Base-by-base conservation (phyloP, 164 flowering plant genomes). In the Aristolochia contorta region DNA sequence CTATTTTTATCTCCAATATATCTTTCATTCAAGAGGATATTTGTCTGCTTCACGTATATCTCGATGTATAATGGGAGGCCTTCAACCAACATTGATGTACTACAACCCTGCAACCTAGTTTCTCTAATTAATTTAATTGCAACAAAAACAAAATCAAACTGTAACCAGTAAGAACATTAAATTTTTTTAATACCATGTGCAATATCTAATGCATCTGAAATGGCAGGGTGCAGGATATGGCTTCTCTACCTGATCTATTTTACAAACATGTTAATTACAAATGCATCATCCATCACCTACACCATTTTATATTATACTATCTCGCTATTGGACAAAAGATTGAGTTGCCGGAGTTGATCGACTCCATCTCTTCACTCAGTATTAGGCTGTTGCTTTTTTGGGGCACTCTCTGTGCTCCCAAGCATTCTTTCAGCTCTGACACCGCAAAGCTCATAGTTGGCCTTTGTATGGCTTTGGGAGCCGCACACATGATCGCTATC, bases 401-500 rank as follows among this genome's bases (percentile, higher is more conserved):
- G 0, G 30, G 16, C 23, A 53, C 30, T 53, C 30, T 13, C 27
- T 53, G 32, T 12, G 6, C 20, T 53, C 2, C 56, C 27, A 23
- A 22, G 56, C 32, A 23, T 15, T 22, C 56, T 27, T 53, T 53
- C 16, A 23, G 56, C 56, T 53, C 30, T 22, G 56, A 3, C 16
- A 76, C 68, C 0, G 78, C 78, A 4, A 62, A 27, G 6, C 18
- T 71, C 75, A 83, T 79, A 15, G 61, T 64, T 4, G 82, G 82
- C 69, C 88, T 76, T 56, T 41, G 43, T 4, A 19, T 52, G 0
- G 74, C 60, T 19, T 56, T 50, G 8, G 58, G 16, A 21, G 67
- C 47, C 8, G 71, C 74, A 55, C 88, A 83, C 10, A 65, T 62
- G 75, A 81, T 67, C 47, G 85, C 84, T 16, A 72, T 30, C 20